These are phyloP conservation scores for Jatropha multifida DNA, from an alignment of 441 rosid species.

Conservation along the genomic window DNA sequence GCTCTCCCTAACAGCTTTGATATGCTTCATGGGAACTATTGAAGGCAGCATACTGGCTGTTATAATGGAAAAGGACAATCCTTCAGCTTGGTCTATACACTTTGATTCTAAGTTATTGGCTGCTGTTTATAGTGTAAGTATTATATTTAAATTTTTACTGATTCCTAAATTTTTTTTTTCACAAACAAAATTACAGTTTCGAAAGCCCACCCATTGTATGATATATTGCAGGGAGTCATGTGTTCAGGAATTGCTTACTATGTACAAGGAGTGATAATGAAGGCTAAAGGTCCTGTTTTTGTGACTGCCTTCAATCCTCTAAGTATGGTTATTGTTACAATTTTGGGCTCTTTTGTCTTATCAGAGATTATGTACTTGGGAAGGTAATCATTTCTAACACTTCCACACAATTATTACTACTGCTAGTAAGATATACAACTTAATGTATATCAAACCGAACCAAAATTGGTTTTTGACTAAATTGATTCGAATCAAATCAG, in stretches of 20 bases:
- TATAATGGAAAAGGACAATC: slow-evolving; percentile 56
- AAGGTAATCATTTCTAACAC: slow-evolving; percentile 43
- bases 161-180: background rate
- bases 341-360: slow-evolving; percentile 66
- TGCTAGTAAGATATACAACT: too few species aligned
- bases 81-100: slow-evolving; percentile 57
- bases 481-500: too few species aligned
- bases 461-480: too few species aligned
- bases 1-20: slow-evolving; percentile 71
- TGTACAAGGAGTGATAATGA: slow-evolving; percentile 73
- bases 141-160: background rate
- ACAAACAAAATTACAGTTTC: background rate
- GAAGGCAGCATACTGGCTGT: slow-evolving; percentile 56
- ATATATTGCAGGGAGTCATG: slow-evolving; percentile 61
- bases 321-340: slow-evolving; percentile 73
- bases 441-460: too few species aligned
- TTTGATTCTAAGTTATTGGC: slow-evolving; percentile 79
- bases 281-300: slow-evolving; percentile 79
- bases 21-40: slow-evolving; percentile 69
- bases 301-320: slow-evolving; percentile 85
- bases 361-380: slow-evolving; percentile 72
- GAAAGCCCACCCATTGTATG: too few species aligned
- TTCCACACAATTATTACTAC: too few species aligned
- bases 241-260: slow-evolving; percentile 81
- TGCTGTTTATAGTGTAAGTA: slow-evolving; percentile 70